These are phyloP conservation scores for Ganoderma multipileum DNA, from an alignment of 1,284 basidiomycete species.

Conservation along the genomic window DNA sequence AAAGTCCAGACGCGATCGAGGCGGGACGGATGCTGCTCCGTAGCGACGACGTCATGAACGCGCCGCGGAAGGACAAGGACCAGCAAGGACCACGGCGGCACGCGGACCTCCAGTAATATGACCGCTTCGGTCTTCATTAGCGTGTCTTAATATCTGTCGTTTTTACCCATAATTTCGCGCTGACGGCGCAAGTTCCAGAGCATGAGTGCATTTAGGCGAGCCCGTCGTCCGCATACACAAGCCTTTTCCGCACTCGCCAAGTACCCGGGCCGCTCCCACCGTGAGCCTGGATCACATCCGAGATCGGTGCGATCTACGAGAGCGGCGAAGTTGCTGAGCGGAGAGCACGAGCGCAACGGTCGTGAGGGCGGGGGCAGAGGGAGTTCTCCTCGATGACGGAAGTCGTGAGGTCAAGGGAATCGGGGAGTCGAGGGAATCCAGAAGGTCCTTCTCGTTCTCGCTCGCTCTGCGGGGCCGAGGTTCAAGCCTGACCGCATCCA, in stretches of 20 bases:
- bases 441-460: background rate
- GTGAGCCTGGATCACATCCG: background rate
- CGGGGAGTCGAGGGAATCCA: background rate
- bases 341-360: background rate
- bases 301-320: background rate
- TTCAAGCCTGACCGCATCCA: background rate
- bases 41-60: conserved; percentile 95
- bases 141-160: too few species aligned
- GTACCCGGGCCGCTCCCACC: background rate
- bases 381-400: background rate
- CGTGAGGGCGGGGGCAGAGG: background rate
- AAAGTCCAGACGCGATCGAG: conserved; percentile 88
- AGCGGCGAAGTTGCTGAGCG: background rate
- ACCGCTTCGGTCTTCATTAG: background rate
- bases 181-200: background rate
- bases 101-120: background rate
- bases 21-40: conserved; percentile 65
- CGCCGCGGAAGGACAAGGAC: conserved; percentile 73
- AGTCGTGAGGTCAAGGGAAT: conserved; percentile 29
- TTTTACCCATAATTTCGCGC: too few species aligned
- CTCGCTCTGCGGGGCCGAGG: background rate
- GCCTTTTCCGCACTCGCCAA: background rate
- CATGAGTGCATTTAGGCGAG: background rate
- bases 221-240: background rate
- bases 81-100: background rate